Percentiles rank a stretch among this genome's conserved stretches.
These are phyloP conservation scores for Daedaleopsis sinensis DNA, from an alignment of 768 basidiomycete genomes.

Conservation along the genomic window DNA sequence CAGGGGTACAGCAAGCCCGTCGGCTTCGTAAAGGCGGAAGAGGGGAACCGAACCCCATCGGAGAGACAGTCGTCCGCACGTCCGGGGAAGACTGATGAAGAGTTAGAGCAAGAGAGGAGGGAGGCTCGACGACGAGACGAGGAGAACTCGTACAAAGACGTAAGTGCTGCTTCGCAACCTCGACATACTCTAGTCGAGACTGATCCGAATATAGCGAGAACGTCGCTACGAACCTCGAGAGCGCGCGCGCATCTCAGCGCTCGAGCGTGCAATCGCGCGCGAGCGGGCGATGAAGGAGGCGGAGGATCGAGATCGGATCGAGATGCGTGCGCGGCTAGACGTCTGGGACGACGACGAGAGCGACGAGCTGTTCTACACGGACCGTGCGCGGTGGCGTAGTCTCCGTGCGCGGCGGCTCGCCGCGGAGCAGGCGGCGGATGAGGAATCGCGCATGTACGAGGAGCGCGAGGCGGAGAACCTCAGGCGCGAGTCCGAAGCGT, in stretches of 20 bases:
- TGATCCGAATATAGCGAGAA: slow-evolving; percentile 63
- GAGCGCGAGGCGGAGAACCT: slow-evolving; percentile 86
- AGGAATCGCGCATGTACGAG: slow-evolving; percentile 80
- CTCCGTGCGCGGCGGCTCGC: slow-evolving; percentile 69
- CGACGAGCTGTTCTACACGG: slow-evolving; percentile 90
- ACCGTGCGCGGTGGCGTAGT: slow-evolving; percentile 88
- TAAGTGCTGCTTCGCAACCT: slow-evolving; percentile 42
- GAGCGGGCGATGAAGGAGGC: slow-evolving; percentile 73
- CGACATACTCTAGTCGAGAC: background rate
- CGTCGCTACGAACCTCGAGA: slow-evolving; percentile 93
- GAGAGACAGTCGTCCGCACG: slow-evolving; percentile 32
- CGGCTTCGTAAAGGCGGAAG: slow-evolving; percentile 79
- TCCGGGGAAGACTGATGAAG: slow-evolving; percentile 71
- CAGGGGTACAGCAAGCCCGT: slow-evolving; percentile 82
- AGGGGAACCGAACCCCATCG: slow-evolving; percentile 33
- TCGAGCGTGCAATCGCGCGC: slow-evolving; percentile 76
- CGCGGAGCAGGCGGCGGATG: slow-evolving; percentile 83
- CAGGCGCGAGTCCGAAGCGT: slow-evolving; percentile 88
- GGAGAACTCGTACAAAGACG: slow-evolving; percentile 85
- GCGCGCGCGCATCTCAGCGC: slow-evolving; percentile 71
- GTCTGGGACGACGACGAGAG: slow-evolving; percentile 94
- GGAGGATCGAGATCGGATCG: slow-evolving; percentile 77
- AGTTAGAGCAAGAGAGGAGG: slow-evolving; percentile 81
- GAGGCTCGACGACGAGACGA: slow-evolving; percentile 77
- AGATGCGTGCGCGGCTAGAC: slow-evolving; percentile 81